These are phyloP conservation scores for Tilletia horrida DNA, from an alignment of 1,284 basidiomycete genomes.

Conservation along the genomic window DNA sequence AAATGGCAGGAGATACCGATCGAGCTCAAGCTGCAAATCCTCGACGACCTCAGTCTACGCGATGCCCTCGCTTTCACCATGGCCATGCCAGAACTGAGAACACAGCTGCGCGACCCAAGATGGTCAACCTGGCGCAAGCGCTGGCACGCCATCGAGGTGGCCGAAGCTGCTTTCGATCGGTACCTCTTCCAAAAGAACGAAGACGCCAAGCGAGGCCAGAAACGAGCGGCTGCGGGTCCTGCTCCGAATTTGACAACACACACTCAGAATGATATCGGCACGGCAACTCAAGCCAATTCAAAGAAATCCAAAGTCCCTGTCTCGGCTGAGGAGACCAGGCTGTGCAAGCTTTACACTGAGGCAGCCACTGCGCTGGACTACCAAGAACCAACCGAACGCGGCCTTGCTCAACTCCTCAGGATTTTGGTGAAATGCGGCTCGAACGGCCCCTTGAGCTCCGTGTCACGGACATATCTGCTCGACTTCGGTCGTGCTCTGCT, in stretches of 20 bases:
- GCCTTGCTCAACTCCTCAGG: slow-evolving; percentile 11
- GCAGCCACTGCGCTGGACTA: slow-evolving; percentile 24
- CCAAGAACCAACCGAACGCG: slow-evolving; percentile 23
- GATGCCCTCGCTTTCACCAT: slow-evolving; percentile 20
- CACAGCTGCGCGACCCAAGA: slow-evolving; percentile 25
- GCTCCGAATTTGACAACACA: background rate
- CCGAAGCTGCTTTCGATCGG: slow-evolving; percentile 29
- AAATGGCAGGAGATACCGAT: slow-evolving; percentile 25
- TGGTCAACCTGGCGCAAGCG: slow-evolving; percentile 44
- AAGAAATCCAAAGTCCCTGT: background rate
- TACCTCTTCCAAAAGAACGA: background rate
- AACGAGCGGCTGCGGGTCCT: background rate
- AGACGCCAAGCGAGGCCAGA: too few species aligned
- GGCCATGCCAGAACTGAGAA: slow-evolving; percentile 26
- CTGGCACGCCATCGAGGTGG: slow-evolving; percentile 26
- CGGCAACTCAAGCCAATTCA: background rate
- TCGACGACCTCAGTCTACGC: slow-evolving; percentile 33
- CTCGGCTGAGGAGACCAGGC: background rate
- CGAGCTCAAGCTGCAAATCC: slow-evolving; percentile 37
- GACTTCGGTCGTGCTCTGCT: slow-evolving; percentile 13
- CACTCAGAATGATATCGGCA: background rate
- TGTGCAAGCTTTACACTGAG: slow-evolving; percentile 29
- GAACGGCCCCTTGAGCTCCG: background rate
- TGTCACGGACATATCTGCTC: background rate
- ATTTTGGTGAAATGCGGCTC: background rate